Evolutionary conservation across 306 rosid genomes (phyloP), one percentile per base, ranked within the genome.

Genomic region (Elaeagnus macrophylla): DNA sequence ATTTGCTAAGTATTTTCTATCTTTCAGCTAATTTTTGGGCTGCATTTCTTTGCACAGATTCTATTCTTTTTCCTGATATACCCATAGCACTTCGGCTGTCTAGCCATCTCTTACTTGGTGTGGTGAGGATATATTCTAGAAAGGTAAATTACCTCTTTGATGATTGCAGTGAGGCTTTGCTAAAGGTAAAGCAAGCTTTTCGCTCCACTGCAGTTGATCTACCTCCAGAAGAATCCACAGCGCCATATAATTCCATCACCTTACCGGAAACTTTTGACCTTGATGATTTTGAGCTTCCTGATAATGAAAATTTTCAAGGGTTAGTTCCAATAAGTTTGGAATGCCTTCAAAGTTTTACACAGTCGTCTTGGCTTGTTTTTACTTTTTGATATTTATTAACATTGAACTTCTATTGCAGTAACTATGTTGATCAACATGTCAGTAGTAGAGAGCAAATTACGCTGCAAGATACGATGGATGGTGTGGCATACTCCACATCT

Each of bases 181-280:
- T 93, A 60, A 93, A 93, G 88, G 53, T 93, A 77, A 93, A 93
- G 86, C 99, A 93, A 79, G 99, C 99, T 56, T 93, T 93, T 60
- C 95, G 99, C 68, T 88, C 99, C 54, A 62, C 99, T 12, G 88
- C 96, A 12, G 99, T 93, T 60, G 99, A 93, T 80, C 74, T 93
- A 78, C 96, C 99, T 1, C 99, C 99, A 12, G 99, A 93, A 77
- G 99, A 93, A 78, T 93, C 99, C 36, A 93, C 99, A 72, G 99
- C 99, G 63, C 99, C 99, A 6, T 93, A 93, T 77, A 94, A 93
- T 81, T 88, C 99, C 58, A 93, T 93, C 62, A 93, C 96, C 61
- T 72, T 93, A 64, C 99, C 99, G 0, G 96, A 93, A 81, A 93
- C 99, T 55, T 93, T 93, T 72, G 99, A 93, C 81, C 99, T 93